Conservation (phyloP, 2,329 filamentous ascomycete species). For the Escovopsis sp. region DNA sequence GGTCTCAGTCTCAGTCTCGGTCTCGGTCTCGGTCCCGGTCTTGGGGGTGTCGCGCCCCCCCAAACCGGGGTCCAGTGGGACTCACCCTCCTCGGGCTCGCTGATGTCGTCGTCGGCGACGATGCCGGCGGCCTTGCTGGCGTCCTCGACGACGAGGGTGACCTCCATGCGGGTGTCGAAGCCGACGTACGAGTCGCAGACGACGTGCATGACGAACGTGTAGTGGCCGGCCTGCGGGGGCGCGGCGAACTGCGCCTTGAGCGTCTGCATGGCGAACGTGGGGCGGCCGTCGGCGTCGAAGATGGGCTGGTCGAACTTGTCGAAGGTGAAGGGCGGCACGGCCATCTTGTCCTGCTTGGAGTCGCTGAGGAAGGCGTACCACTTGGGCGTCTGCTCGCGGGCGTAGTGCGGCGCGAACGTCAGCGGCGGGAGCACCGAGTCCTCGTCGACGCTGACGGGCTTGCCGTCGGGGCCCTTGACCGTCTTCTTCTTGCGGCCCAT, state of each 20-base stretch:
- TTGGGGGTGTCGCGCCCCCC: no score
- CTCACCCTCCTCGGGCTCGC: conserved; percentile 93
- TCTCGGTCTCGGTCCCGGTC: no score
- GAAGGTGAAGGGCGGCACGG: conserved; percentile 94
- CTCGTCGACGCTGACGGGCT: conserved; percentile 40
- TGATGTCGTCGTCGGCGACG: conserved; percentile 83
- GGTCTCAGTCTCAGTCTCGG: conserved; percentile 10
- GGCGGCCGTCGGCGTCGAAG: conserved; percentile 63
- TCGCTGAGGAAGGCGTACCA: conserved; percentile 96
- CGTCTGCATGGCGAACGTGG: conserved; percentile 90
- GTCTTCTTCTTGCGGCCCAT: conserved; percentile 61
- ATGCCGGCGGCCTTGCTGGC: conserved; percentile 70
- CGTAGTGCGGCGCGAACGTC: conserved; percentile 81
- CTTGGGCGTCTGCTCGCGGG: conserved; percentile 73
- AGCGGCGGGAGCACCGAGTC: conserved; percentile 63
- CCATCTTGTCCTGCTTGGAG: conserved; percentile 87
- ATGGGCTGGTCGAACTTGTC: conserved; percentile 81
- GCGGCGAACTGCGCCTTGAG: conserved; percentile 95
- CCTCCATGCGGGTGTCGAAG: conserved; percentile 83
- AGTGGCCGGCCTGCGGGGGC: conserved; percentile 80
- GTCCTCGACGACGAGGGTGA: conserved; percentile 79
- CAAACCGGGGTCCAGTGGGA: background rate
- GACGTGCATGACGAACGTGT: conserved; percentile 87
- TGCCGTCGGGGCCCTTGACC: conserved; percentile 46
- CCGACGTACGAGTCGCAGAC: conserved; percentile 92